A percentile compares a stretch with the other conserved stretches of the same genome.
phyloP scores from a whole-genome alignment of 306 rosid genomes.

The Mimosa bimucronata region DNA sequence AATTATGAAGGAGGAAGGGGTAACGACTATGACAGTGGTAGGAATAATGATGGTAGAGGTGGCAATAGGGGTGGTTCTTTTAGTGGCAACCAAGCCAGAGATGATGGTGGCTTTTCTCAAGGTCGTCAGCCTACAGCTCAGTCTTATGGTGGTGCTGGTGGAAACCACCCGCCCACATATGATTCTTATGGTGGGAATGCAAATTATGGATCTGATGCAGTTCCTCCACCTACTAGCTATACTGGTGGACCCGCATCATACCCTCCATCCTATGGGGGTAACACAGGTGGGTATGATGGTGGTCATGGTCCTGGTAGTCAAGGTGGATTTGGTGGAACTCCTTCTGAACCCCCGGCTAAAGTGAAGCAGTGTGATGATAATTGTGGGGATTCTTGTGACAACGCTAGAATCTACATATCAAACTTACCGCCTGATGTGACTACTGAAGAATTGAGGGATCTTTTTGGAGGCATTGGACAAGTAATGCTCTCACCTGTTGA shows the following conservation, averaged over 20 bases:
- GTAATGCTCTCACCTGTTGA: constrained; percentile 60
- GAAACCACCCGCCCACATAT: constrained; percentile 60
- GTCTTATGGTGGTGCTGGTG: constrained; percentile 67
- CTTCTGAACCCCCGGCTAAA: constrained; percentile 65
- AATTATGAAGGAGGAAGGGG: constrained; percentile 62
- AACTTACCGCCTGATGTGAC: constrained; percentile 96
- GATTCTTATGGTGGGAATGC: constrained; percentile 61
- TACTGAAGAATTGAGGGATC: constrained; percentile 78
- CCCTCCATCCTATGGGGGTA: constrained; percentile 90
- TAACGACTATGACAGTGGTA: constrained; percentile 49
- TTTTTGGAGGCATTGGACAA: constrained; percentile 99
- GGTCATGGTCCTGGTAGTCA: constrained; percentile 64
- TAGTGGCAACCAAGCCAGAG: constrained; percentile 73
- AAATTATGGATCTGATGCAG: constrained; percentile 82
- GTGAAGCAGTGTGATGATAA: constrained; percentile 94
- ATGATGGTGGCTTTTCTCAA: constrained; percentile 77
- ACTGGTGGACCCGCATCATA: constrained; percentile 80
- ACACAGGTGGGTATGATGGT: constrained; percentile 58
- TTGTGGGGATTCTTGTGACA: constrained; percentile 90
- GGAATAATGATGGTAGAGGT: constrained; percentile 62
- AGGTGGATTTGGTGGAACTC: constrained; percentile 74
- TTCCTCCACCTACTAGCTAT: constrained; percentile 91
- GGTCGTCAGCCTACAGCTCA: constrained; percentile 69
- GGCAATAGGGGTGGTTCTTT: constrained; percentile 68
- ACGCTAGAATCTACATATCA: constrained; percentile 95